Evolutionary conservation across 1,284 basidiomycete species (phyloP).

Genomic region (Boletus smithii): DNA sequence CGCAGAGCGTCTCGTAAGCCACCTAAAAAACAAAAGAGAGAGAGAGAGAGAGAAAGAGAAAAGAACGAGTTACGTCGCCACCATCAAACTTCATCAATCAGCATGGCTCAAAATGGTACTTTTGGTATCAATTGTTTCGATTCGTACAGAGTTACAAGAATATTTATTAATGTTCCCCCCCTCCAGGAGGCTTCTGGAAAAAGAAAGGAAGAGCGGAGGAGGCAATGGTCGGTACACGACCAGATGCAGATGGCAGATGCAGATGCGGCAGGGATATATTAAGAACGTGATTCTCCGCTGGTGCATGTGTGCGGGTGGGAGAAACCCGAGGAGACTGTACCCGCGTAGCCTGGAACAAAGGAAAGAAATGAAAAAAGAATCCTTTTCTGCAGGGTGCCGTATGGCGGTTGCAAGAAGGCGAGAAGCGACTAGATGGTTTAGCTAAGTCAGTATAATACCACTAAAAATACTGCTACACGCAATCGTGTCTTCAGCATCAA

Average conservation of each 20-base stretch:
- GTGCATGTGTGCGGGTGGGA: constrained; percentile 16
- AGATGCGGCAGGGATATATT: constrained; percentile 25
- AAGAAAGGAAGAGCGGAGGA: constrained; percentile 2
- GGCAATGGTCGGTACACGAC: neutral
- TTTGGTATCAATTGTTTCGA: constrained; percentile 8
- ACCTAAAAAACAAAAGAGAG: neutral
- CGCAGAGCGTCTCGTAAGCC: no score
- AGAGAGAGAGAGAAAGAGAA: neutral
- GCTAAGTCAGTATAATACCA: constrained; percentile 35
- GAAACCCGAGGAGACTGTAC: constrained; percentile 21
- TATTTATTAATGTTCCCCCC: neutral
- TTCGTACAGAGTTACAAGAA: constrained; percentile 9
- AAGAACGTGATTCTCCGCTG: constrained; percentile 22
- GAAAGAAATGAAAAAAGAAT: constrained; percentile 21
- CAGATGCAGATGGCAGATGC: constrained; percentile 14
- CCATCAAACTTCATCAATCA: neutral
- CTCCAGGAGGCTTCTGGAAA: neutral
- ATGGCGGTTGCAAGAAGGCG: constrained; percentile 30
- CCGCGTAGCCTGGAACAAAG: constrained; percentile 27
- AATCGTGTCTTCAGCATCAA: constrained; percentile 18
- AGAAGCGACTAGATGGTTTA: constrained; percentile 32
- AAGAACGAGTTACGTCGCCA: neutral
- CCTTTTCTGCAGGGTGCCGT: constrained; percentile 21
- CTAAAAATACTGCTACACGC: constrained; percentile 36
- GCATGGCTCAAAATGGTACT: neutral